Evolutionary conservation across 495 filamentous ascomycete species (phyloP).

Genomic region (Aspergillus bertholletiae): DNA sequence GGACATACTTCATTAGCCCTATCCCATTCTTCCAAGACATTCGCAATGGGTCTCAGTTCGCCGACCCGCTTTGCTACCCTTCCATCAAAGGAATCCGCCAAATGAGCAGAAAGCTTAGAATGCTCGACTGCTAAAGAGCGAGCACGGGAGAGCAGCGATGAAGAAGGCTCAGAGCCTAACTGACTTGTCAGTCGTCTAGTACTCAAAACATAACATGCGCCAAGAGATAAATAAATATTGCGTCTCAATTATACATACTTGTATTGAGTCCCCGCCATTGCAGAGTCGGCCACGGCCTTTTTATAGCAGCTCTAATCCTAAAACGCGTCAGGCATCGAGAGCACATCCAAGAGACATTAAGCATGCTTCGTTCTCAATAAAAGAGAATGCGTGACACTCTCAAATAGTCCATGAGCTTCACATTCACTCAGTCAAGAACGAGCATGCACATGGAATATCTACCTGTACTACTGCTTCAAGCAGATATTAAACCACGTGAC

Average conservation of each 20-base stretch:
- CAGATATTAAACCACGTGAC: background rate
- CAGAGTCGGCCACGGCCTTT: conserved; percentile 3
- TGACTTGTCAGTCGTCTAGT: background rate
- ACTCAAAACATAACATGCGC: background rate
- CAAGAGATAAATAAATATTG: conserved; percentile 7
- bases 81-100: conserved; percentile 63
- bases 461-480: background rate
- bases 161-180: conserved; percentile 43
- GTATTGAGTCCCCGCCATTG: conserved; percentile 27
- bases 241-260: conserved; percentile 14
- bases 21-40: conserved; percentile 65
- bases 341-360: conserved; percentile 27
- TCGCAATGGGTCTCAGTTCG: conserved; percentile 65
- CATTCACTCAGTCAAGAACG: background rate
- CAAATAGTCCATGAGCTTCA: background rate
- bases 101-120: conserved; percentile 52
- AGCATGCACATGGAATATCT: background rate
- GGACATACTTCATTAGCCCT: conserved; percentile 36
- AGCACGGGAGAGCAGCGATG: conserved; percentile 61
- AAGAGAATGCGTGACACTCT: background rate
- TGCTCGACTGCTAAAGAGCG: conserved; percentile 65
- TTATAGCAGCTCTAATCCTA: conserved; percentile 9
- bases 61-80: conserved; percentile 73
- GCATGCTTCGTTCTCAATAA: conserved; percentile 23
- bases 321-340: conserved; percentile 27